Percentiles rank a stretch among this genome's conserved stretches.
These are phyloP conservation scores for Gossypium arboreum DNA, from an alignment of 345 rosid genomes.

Conservation along the genomic window DNA sequence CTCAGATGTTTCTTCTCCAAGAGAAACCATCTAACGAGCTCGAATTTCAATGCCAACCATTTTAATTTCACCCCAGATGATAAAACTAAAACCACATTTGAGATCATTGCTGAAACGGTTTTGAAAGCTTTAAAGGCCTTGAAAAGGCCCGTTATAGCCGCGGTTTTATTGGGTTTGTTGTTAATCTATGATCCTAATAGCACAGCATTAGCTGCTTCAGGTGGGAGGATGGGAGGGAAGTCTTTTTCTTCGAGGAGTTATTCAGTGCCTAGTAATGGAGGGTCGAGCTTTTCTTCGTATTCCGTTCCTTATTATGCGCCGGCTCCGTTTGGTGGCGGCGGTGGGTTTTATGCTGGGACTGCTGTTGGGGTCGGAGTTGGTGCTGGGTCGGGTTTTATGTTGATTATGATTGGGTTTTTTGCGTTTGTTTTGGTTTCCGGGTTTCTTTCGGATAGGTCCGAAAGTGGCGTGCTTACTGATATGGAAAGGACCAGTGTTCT, in stretches of 20 bases:
- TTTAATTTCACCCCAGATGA: background rate
- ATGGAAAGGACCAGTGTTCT: slow-evolving; percentile 73
- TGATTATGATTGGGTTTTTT: slow-evolving; percentile 66
- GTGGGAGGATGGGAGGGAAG: slow-evolving; percentile 72
- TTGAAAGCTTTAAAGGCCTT: slow-evolving; percentile 37
- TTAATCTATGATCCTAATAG: slow-evolving; percentile 48
- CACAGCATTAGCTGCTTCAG: slow-evolving; percentile 76
- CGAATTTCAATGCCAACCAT: background rate
- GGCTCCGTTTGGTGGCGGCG: slow-evolving; percentile 58
- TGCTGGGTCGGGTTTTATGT: slow-evolving; percentile 67
- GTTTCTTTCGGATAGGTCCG: slow-evolving; percentile 65
- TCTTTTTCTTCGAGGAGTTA: slow-evolving; percentile 62
- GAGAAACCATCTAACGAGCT: slow-evolving; percentile 7
- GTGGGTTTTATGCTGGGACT: slow-evolving; percentile 66
- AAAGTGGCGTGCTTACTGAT: slow-evolving; percentile 52
- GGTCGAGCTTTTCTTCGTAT: slow-evolving; percentile 42
- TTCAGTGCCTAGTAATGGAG: slow-evolving; percentile 39
- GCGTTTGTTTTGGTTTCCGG: slow-evolving; percentile 88
- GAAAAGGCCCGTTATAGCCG: slow-evolving; percentile 58
- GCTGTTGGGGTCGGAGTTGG: slow-evolving; percentile 79
- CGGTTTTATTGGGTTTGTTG: slow-evolving; percentile 53
- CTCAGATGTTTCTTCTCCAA: slow-evolving; percentile 20
- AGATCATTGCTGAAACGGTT: slow-evolving; percentile 25
- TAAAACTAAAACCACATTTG: slow-evolving; percentile 32
- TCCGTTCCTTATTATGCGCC: slow-evolving; percentile 70